Percentiles rank a stretch among this genome's conserved stretches.
Evolutionary conservation across 129 eudicot genomes (phyloP).

Genomic region (Erigeron canadensis): DNA sequence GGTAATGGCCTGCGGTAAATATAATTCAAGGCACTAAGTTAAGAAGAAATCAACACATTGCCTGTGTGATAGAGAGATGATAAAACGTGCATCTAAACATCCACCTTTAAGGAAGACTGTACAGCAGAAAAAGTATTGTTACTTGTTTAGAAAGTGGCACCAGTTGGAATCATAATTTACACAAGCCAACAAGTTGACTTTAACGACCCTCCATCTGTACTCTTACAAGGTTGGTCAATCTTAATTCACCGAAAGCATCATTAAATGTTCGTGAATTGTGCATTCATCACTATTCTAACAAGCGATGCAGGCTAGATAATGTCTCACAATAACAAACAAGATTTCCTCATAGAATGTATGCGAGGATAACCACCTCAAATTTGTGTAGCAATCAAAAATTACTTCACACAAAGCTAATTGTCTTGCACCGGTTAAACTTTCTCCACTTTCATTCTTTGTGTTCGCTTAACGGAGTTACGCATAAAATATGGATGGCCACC

Average conservation of each 20-base stretch:
- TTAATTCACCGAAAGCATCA: too few relatives aligned
- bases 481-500: not conserved
- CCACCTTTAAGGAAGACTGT: too few relatives aligned
- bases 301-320: not conserved
- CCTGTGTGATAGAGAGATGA: not conserved
- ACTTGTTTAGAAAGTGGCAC: not conserved
- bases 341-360: not conserved
- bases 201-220: not conserved
- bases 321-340: not conserved
- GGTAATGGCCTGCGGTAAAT: constrained; percentile 64
- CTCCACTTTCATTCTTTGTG: not conserved
- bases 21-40: constrained; percentile 3
- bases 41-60: constrained; percentile 9
- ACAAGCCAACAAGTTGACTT: not conserved
- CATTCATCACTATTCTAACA: not conserved
- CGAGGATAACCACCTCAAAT: not conserved
- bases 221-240: too few relatives aligned
- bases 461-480: not conserved
- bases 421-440: not conserved
- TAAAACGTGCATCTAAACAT: constrained; percentile 16
- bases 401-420: not conserved
- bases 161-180: not conserved
- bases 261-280: not conserved
- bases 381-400: not conserved
- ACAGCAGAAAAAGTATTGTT: not conserved